Evolutionary conservation across 1,284 basidiomycete genomes (phyloP).

Genomic region (Puccinia novopanici): DNA sequence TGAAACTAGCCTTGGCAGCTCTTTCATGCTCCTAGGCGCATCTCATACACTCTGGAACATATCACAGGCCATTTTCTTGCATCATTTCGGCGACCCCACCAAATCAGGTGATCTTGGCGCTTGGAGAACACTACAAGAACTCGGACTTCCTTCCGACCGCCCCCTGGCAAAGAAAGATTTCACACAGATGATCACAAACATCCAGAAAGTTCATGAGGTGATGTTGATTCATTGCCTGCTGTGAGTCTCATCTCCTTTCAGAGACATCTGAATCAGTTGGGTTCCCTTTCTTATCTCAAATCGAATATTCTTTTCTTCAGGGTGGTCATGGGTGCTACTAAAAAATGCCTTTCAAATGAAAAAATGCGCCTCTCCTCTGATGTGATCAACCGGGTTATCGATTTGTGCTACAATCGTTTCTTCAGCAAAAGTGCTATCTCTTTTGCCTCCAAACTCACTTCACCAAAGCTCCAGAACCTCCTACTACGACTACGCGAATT

Average conservation of each 20-base stretch:
- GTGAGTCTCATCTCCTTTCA: not conserved
- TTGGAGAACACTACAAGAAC: not conserved
- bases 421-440: not conserved
- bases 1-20: not conserved
- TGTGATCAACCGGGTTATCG: not conserved
- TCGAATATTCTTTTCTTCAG: not conserved
- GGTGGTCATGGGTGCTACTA: not conserved
- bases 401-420: not conserved
- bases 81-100: not conserved
- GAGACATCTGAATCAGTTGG: not conserved
- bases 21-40: not conserved
- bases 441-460: not conserved
- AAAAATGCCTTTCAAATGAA: not conserved
- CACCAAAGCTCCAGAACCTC: not conserved
- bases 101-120: not conserved
- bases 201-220: slow-evolving; percentile 3
- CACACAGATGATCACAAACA: not conserved
- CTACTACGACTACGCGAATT: not conserved
- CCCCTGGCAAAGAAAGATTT: not conserved
- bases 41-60: slow-evolving; percentile 2
- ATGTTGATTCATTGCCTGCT: not conserved
- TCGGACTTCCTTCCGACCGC: not conserved
- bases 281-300: not conserved
- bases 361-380: not conserved
- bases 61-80: not conserved